phyloP scores from a whole-genome alignment of 768 basidiomycete genomes.

The Favolaschia claudopus region DNA sequence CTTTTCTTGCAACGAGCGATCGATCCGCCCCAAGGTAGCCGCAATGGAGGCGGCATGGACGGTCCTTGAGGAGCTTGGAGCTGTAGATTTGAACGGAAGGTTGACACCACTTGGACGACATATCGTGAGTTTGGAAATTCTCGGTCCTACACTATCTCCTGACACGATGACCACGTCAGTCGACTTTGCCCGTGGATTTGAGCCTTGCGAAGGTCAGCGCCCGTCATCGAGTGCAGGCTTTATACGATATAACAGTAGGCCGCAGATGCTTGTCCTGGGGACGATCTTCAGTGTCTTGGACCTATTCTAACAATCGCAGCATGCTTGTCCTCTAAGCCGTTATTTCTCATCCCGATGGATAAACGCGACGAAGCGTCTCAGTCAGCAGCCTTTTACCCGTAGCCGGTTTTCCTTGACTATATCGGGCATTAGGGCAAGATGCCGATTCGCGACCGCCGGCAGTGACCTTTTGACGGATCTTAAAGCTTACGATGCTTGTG shows the following conservation, averaged over 20 bases:
- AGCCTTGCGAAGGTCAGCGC: conserved; percentile 78
- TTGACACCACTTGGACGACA: conserved; percentile 87
- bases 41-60: conserved; percentile 83
- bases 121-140: conserved; percentile 54
- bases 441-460: conserved; percentile 69
- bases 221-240: background rate
- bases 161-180: conserved; percentile 47
- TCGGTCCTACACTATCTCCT: background rate
- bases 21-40: conserved; percentile 77
- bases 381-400: conserved; percentile 46
- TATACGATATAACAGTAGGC: background rate
- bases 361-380: conserved; percentile 80
- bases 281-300: conserved; percentile 84
- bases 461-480: conserved; percentile 90
- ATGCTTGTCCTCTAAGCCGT: conserved; percentile 83
- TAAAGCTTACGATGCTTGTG: conserved; percentile 74
- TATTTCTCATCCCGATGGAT: conserved; percentile 85
- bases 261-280: conserved; percentile 88
- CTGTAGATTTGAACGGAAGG: conserved; percentile 66
- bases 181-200: conserved; percentile 87
- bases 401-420: background rate
- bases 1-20: conserved; percentile 77
- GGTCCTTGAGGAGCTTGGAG: conserved; percentile 79
- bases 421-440: conserved; percentile 68
- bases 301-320: conserved; percentile 86